These are phyloP conservation scores for Pascua guehoae DNA, from an alignment of 1,284 basidiomycete genomes.

Conservation along the genomic window DNA sequence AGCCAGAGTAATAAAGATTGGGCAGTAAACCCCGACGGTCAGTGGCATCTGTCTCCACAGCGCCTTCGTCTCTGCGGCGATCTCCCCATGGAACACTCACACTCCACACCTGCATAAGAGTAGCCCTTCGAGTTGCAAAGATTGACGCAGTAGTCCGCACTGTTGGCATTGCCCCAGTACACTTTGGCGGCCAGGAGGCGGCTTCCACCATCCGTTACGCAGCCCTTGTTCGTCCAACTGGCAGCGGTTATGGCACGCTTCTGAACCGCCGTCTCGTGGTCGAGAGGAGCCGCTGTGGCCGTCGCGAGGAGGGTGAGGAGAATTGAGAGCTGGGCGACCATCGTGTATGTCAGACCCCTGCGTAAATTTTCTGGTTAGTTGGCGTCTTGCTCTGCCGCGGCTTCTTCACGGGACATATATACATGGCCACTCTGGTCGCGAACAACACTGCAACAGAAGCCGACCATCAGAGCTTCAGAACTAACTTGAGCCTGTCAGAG, in stretches of 20 bases:
- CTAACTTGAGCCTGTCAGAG: no score
- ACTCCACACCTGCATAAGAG: conserved; percentile 45
- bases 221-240: conserved; percentile 28
- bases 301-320: not conserved
- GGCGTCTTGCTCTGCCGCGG: no score
- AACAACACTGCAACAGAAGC: no score
- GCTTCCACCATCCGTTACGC: conserved; percentile 28
- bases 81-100: conserved; percentile 6
- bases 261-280: not conserved
- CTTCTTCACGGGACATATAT: no score
- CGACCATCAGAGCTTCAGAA: no score
- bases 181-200: conserved; percentile 23
- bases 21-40: no score
- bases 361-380: no score
- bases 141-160: conserved; percentile 39
- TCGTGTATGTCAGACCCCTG: no score
- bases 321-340: no score
- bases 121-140: conserved; percentile 39
- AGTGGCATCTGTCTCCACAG: no score
- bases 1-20: not conserved
- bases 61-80: no score
- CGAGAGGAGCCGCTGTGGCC: not conserved
- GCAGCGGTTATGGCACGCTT: conserved; percentile 4
- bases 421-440: no score
- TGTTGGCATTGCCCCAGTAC: conserved; percentile 22